Conservation (phyloP, 441 rosid genomes). For the Flueggea neowawraea region DNA sequence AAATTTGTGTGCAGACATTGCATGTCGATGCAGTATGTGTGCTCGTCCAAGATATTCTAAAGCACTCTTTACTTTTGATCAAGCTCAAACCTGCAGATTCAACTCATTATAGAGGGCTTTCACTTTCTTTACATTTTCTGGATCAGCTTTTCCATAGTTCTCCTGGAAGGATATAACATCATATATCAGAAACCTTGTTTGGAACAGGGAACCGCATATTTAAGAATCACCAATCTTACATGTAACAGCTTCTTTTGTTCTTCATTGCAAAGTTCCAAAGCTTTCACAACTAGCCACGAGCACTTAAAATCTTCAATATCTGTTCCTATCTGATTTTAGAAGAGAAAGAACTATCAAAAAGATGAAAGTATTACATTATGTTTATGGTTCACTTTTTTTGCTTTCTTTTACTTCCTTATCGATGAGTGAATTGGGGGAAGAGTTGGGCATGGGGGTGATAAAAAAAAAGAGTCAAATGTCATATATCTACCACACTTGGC, state of each 20-base stretch:
- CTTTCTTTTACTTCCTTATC: neutral
- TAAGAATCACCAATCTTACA: constrained; percentile 31
- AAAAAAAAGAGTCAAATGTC: too few relatives aligned
- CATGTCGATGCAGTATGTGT: too few relatives aligned
- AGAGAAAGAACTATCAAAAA: constrained; percentile 3
- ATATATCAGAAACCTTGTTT: constrained; percentile 11
- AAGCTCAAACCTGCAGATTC: constrained; percentile 54
- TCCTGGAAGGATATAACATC: constrained; percentile 39
- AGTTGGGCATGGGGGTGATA: too few relatives aligned
- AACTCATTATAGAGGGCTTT: constrained; percentile 70
- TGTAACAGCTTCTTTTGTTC: constrained; percentile 70
- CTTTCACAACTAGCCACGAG: constrained; percentile 92
- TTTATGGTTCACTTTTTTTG: neutral
- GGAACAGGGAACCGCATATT: too few relatives aligned
- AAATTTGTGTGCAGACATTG: too few relatives aligned
- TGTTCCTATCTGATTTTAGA: constrained; percentile 68
- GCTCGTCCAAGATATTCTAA: too few relatives aligned
- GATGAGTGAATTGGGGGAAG: too few relatives aligned
- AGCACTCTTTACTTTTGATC: too few relatives aligned
- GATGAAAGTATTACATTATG: neutral
- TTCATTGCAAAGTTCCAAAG: constrained; percentile 60
- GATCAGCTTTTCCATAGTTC: constrained; percentile 74
- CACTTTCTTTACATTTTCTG: constrained; percentile 56
- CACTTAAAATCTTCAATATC: constrained; percentile 95
- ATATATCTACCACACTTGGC: neutral